These are phyloP conservation scores for Mallotus japonicus DNA, from an alignment of 441 rosid species.

Conservation along the genomic window DNA sequence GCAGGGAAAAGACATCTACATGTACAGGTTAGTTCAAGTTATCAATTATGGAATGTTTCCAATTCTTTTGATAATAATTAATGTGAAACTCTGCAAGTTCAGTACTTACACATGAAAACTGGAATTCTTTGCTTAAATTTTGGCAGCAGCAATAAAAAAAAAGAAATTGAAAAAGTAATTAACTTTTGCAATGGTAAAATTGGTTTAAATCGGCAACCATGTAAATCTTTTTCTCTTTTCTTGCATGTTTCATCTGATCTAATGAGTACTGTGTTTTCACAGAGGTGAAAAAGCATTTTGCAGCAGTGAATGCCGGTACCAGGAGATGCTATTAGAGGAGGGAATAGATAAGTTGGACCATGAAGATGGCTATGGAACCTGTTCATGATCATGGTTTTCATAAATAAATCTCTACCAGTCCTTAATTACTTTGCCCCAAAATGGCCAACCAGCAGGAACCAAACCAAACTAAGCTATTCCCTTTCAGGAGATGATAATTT, in stretches of 20 bases:
- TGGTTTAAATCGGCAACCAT: not conserved
- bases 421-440: not conserved
- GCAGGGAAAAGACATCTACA: slow-evolving; percentile 79
- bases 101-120: not conserved
- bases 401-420: not conserved
- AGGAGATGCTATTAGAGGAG: slow-evolving; percentile 62
- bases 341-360: slow-evolving; percentile 32
- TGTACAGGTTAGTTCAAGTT: slow-evolving; percentile 66
- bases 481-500: not conserved
- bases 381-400: slow-evolving; percentile 14
- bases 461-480: not conserved
- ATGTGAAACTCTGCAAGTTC: not conserved
- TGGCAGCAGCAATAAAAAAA: not conserved
- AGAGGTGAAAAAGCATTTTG: slow-evolving; percentile 95
- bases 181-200: not conserved
- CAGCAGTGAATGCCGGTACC: slow-evolving; percentile 78
- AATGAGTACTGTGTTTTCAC: slow-evolving; percentile 4
- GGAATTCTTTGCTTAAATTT: not conserved
- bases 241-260: too few species aligned
- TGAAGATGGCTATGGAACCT: slow-evolving; percentile 28
- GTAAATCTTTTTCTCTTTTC: not conserved
- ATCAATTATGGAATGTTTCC: slow-evolving; percentile 15
- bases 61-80: slow-evolving; percentile 4
- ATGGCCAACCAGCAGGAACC: not conserved
- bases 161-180: not conserved